Evolutionary conservation across 140 eudicot genomes (phyloP), one percentile per base, ranked within the genome.

Genomic region (Erigeron philadelphicus): DNA sequence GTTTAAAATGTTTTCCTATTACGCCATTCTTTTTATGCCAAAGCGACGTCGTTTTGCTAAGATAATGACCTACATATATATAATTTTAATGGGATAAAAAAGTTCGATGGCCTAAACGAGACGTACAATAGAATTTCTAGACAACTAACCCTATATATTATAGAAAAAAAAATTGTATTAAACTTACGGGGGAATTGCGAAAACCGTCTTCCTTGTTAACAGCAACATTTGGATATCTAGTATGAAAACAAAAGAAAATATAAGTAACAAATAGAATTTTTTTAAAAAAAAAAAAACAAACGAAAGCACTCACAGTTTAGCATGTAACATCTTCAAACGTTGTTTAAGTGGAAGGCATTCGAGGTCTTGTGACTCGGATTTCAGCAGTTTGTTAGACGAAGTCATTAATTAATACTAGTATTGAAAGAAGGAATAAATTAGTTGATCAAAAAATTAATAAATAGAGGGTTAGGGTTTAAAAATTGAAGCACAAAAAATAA

Each of bases 331-430:
- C 54, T 84, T 86, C 74, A 80, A 58, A 11, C 95, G 94, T 70
- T 86, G 84, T 61, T 86, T 89, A 75, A 89, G 80, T 4, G 96
- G 96, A 72, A 89, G 54, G 21, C 82, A 60, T 17, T 84, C 96
- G 66, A 52, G 71, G 50, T 86, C 90, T 15, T 76, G 90, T 7
- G 90, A 76, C 56, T 59, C 69, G 41, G 69, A 18, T 9, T 58
- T 67, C 54, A 67, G 40, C 59, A 38, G 79, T 12, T 44, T 19
- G 61, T 57, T 0, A 9, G 38, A 8, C 2, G 45, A 49, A 18
- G 40, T 67, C 69, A 67, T 75, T 73, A 5, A 56, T 66, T 43
- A 19, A 56, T 13, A 42, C 8, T 1, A 67, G 5, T 25, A 19
- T 67, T 15, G 35, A 57, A 58, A 35, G 53, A 0, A 31, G 38